Evolutionary conservation across 331 rosid genomes (phyloP).

Genomic region (Rosa hybrid): DNA sequence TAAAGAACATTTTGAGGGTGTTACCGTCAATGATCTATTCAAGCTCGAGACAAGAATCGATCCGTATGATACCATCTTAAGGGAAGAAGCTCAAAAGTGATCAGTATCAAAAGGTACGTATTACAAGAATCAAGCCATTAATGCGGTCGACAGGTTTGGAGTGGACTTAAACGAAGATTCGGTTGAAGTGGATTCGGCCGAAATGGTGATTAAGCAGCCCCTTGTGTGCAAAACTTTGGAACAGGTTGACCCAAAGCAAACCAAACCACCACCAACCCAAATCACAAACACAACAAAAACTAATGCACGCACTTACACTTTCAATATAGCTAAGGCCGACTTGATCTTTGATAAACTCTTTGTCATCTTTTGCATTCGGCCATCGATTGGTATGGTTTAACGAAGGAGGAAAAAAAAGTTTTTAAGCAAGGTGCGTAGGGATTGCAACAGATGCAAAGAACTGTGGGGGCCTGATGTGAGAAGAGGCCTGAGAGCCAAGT

Average conservation of each 20-base stretch:
- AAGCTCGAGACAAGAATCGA: not conserved
- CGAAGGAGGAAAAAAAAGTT: too few species aligned
- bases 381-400: too few species aligned
- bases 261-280: not conserved
- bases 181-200: not conserved
- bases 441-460: too few species aligned
- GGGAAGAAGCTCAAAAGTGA: not conserved
- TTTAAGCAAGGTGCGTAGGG: too few species aligned
- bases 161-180: rapidly evolving
- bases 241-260: not conserved
- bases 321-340: too few species aligned
- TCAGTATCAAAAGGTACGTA: not conserved
- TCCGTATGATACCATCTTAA: not conserved
- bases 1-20: not conserved
- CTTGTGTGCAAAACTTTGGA: not conserved
- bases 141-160: not conserved
- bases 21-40: not conserved
- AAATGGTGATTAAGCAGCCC: not conserved
- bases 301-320: too few species aligned
- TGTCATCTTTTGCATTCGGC: too few species aligned
- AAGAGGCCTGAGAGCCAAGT: too few species aligned
- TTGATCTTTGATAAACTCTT: too few species aligned
- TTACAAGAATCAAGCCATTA: not conserved
- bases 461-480: too few species aligned
- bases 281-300: not conserved